Evolutionary conservation across 108 stramenopile genomes (phyloP).

Genomic region (Parietichytrium sp.): DNA sequence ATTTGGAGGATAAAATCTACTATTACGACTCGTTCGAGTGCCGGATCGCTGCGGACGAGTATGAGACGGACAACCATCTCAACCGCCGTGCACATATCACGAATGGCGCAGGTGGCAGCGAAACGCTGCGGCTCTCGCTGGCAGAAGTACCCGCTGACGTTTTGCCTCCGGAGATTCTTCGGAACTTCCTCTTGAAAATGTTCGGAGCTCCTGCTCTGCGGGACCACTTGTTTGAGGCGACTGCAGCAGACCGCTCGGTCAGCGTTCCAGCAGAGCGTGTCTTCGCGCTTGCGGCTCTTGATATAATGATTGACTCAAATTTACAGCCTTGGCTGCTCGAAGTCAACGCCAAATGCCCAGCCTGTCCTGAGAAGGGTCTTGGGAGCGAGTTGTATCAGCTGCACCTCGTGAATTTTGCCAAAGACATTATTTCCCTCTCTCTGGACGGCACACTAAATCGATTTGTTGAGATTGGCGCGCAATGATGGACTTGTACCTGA

Average conservation of each 20-base stretch:
- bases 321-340: background rate
- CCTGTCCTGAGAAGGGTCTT: background rate
- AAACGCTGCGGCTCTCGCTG: background rate
- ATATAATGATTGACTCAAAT: background rate
- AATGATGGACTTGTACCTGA: too few species aligned
- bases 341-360: slow-evolving; percentile 1
- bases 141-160: background rate
- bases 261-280: too few species aligned
- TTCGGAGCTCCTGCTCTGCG: background rate
- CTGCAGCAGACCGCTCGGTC: background rate
- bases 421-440: too few species aligned
- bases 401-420: background rate
- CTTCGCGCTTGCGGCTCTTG: background rate
- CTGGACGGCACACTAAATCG: too few species aligned
- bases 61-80: background rate
- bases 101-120: background rate
- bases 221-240: background rate
- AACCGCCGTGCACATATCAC: slow-evolving; percentile 17
- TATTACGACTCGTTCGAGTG: background rate
- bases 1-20: background rate
- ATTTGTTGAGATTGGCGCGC: too few species aligned
- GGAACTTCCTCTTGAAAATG: background rate
- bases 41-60: background rate
- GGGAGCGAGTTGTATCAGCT: background rate
- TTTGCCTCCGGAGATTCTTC: background rate